phyloP scores from a whole-genome alignment of 768 basidiomycete genomes.

The Boletus rubescentipes region DNA sequence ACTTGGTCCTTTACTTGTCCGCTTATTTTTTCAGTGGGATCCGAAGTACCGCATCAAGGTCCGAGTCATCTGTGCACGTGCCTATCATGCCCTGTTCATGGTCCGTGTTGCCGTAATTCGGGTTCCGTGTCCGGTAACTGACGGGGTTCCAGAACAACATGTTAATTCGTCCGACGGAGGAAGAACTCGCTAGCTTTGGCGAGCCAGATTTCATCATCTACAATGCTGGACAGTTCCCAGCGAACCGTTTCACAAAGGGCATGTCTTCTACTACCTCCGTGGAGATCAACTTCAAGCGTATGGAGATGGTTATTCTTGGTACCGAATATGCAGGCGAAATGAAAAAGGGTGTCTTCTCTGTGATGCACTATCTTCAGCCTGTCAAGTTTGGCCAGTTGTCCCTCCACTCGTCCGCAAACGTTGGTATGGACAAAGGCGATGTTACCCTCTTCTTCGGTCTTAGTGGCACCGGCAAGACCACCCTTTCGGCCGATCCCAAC shows the following conservation, averaged over 20 bases:
- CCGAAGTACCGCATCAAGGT: conserved; percentile 99
- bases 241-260: conserved; percentile 99
- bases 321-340: conserved; percentile 99
- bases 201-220: conserved; percentile 99
- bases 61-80: conserved; percentile 96
- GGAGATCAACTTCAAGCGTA: conserved; percentile 99
- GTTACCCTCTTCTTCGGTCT: conserved; percentile 99
- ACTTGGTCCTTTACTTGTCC: background rate
- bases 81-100: conserved; percentile 99
- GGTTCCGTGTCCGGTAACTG: conserved; percentile 5
- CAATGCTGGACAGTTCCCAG: conserved; percentile 99
- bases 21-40: conserved; percentile 68
- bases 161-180: conserved; percentile 96
- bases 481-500: conserved; percentile 93
- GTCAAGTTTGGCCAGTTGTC: conserved; percentile 98
- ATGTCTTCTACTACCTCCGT: conserved; percentile 99
- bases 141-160: conserved; percentile 78
- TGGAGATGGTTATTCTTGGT: conserved; percentile 99
- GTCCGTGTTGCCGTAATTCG: conserved; percentile 43
- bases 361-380: conserved; percentile 99
- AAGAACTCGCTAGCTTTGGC: conserved; percentile 91
- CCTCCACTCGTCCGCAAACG: conserved; percentile 97
- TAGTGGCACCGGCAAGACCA: conserved; percentile 98
- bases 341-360: conserved; percentile 99
- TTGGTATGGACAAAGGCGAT: conserved; percentile 83